Percentiles rank a stretch among this genome's conserved stretches.
These are phyloP conservation scores for Smittium culicis DNA, from an alignment of 371 early-diverging fungal genomes.

Conservation along the genomic window DNA sequence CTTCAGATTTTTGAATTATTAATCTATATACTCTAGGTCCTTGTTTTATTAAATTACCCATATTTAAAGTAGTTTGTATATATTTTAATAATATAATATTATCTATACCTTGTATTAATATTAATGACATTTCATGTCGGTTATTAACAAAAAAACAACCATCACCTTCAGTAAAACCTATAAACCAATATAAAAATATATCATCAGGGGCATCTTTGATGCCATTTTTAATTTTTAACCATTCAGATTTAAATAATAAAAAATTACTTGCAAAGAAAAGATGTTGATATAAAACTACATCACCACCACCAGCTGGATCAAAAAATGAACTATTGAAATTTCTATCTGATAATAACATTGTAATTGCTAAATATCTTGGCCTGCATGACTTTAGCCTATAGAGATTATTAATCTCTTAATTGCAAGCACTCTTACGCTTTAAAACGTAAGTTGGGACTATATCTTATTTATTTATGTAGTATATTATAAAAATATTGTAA, in stretches of 20 bases:
- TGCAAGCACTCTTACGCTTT: too few species aligned
- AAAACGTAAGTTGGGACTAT: constrained; percentile 28
- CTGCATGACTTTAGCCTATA: not conserved
- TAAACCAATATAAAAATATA: constrained; percentile 14
- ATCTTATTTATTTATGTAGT: constrained; percentile 20
- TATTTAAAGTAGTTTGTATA: constrained; percentile 14
- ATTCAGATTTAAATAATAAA: constrained; percentile 3
- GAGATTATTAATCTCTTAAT: too few species aligned
- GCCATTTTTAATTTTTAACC: not conserved
- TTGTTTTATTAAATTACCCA: constrained; percentile 21
- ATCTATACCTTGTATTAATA: constrained; percentile 11
- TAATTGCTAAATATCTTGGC: constrained; percentile 16
- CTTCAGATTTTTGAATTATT: constrained; percentile 8
- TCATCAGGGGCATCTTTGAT: too few species aligned
- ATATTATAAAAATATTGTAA: too few species aligned
- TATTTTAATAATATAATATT: constrained; percentile 12
- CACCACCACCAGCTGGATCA: constrained; percentile 41
- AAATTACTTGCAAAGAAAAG: constrained; percentile 20
- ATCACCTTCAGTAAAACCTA: constrained; percentile 16
- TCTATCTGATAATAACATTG: constrained; percentile 35
- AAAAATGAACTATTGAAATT: constrained; percentile 40
- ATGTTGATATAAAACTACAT: constrained; percentile 37
- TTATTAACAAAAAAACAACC: constrained; percentile 11
- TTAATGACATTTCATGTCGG: constrained; percentile 12
- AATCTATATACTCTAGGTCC: constrained; percentile 10